Conservation (phyloP, 495 filamentous ascomycete species). For the Xanthoparmelia taractica region DNA sequence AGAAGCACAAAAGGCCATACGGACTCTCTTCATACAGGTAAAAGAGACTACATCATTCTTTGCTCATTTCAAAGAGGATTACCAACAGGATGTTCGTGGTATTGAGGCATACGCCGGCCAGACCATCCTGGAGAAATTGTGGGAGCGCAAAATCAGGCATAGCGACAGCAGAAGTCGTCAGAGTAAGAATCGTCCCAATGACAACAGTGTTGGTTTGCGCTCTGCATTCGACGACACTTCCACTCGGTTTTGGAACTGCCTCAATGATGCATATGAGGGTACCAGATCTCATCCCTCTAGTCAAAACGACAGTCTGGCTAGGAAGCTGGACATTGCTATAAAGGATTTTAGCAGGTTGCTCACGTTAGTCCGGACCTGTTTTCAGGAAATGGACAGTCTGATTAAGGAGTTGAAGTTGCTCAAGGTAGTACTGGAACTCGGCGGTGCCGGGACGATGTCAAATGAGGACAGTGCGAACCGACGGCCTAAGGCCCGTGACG, state of each 20-base stretch:
- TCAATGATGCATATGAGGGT: background rate
- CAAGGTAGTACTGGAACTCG: background rate
- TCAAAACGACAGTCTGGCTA: background rate
- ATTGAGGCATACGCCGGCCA: background rate
- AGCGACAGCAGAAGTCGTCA: background rate
- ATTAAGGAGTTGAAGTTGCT: background rate
- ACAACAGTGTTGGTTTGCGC: background rate
- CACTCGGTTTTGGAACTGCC: background rate
- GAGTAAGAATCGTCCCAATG: background rate
- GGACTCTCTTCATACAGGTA: background rate
- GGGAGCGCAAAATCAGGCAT: background rate
- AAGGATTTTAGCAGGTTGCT: background rate
- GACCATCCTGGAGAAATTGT: background rate
- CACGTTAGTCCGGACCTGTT: background rate
- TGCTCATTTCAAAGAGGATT: background rate
- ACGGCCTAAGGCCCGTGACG: background rate
- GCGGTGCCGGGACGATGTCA: background rate
- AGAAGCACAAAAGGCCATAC: background rate
- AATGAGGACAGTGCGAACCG: background rate
- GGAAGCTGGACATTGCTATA: background rate
- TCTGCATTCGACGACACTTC: background rate
- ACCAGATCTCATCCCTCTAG: background rate
- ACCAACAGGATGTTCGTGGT: background rate
- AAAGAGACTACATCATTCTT: background rate
- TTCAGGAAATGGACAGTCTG: background rate